Evolutionary conservation across 805 yeast species (phyloP), one percentile per base, ranked within the genome.

Genomic region (Torulaspora franciscae): DNA sequence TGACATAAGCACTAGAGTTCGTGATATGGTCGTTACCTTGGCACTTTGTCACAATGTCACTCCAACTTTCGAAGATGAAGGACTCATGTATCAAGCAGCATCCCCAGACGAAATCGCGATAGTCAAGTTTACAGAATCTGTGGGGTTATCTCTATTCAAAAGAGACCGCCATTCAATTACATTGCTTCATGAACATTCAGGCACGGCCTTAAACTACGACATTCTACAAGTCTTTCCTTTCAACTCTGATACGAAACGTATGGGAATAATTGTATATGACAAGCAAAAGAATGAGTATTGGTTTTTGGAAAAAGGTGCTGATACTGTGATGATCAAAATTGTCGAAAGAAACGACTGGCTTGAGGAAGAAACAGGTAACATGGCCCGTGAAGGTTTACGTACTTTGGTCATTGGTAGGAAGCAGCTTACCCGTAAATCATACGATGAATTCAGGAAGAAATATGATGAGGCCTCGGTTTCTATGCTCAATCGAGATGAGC

Each of bases 31-130:
- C 1, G 65, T 80, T 0, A 85, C 96, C 1, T 71, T 93, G 40
- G 95, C 98, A 0, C 70, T 91, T n/a, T 93, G 99, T 64, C 99
- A 93, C 65, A 89, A 89, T 55, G 99, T 93, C 24, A 95, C 99
- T 0, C 99, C 99, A 1, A 81, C 95, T 0, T 77, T 81, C 52
- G 93, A 83, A 46, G 86, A 82, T 51, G 88, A 85, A 23, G 80
- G 72, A 46, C 63, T 81, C 11, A 76, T 88, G 2, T 93, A 90
- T 62, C 99, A 93, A 67, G 99, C 99, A 0, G 97, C 98, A 0
- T 90, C 97, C 0, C 99, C 99, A 0, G 99, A 93, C 70, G 99
- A 93, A 63, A 81, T 93, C 55, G 99, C 99, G 24, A 93, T 93
- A 51, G 98, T 93, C 14, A 83, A 83, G 58, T 93, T 88, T 68